A percentile compares a stretch with the other conserved stretches of the same genome.
These are phyloP conservation scores for Lipomyces orientalis DNA, from an alignment of 805 yeast species.

Conservation along the genomic window DNA sequence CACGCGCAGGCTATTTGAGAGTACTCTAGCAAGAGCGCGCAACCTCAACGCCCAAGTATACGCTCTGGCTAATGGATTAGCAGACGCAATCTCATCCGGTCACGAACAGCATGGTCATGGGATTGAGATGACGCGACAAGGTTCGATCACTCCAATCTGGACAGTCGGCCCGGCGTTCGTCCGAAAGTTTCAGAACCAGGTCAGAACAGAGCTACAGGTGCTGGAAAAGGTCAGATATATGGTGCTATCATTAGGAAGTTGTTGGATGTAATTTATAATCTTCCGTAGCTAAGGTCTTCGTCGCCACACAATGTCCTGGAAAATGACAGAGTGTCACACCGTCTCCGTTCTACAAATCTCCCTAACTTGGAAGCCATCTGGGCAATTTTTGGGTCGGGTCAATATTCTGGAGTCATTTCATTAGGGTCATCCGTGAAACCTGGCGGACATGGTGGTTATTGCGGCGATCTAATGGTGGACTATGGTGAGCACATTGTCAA, in stretches of 20 bases:
- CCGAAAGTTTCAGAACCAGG: conserved; percentile 17
- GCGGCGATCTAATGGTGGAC: conserved; percentile 16
- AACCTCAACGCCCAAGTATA: neutral
- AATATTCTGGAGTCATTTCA: conserved; percentile 13
- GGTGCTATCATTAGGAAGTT: neutral
- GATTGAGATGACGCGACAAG: neutral
- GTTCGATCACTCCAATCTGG: conserved; percentile 11
- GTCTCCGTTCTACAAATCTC: conserved; percentile 25
- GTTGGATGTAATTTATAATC: neutral
- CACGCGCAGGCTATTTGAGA: neutral
- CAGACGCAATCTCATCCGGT: neutral
- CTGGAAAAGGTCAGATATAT: conserved; percentile 8
- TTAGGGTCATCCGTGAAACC: conserved; percentile 21
- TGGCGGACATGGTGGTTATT: conserved; percentile 5
- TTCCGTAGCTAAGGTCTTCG: neutral
- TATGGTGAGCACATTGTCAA: conserved; percentile 19
- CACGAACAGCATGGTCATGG: neutral
- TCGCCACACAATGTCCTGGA: neutral
- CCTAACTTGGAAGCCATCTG: conserved; percentile 28
- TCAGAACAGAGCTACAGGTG: conserved; percentile 13
- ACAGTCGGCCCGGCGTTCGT: conserved; percentile 16
- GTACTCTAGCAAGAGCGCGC: neutral
- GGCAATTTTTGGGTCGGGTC: conserved; percentile 11
- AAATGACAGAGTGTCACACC: conserved; percentile 3
- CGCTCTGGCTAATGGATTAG: neutral